Evolutionary conservation across 2,329 filamentous ascomycete genomes (phyloP), one percentile per base, ranked within the genome.

Genomic region (Phyllosticta capitalensis): DNA sequence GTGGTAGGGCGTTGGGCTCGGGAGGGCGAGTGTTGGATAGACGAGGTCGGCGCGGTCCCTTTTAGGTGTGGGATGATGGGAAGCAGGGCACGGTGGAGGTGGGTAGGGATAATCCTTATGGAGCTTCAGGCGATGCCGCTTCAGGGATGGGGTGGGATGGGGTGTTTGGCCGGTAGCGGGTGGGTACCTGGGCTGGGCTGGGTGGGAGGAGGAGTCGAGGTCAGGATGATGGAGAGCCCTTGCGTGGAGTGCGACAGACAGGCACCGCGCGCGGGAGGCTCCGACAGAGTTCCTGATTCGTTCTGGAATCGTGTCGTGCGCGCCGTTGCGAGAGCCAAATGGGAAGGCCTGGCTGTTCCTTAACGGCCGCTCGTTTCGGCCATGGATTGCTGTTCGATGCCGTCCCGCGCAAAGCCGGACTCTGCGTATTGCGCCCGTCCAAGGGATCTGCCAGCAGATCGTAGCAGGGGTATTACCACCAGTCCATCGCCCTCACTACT

Each of bases 41-140:
- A 54, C 33, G 38, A 54, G 51, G 51, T 24, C 56, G 56, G 52
- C 56, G 51, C 53, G 56, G 56, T 59, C 56, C 58, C 58, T 59
- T 59, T 55, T 55, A 59, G 58, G 52, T 55, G 24, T 24, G 49
- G 51, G 33, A 55, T 14, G 58, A 55, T 55, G 48, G 53, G 48
- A 59, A 48, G 24, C 14, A 28, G 22, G 28, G 55, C 45, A 26
- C 55, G 33, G 52, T 52, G 48, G 55, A 33, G 22, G 52, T 52
- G 57, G 57, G 58, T 55, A 55, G 26, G 58, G 58, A 59, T 59
- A 28, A 59, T 59, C 56, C 56, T 59, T 45, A 22, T 45, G 19
- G 58, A 52, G 38, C 45, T 45, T 38, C 45, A 59, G 58, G 52
- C 56, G 56, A 59, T 59, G 58, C 58, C 58, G 58, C 58, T 55